Base-by-base conservation (phyloP, 202 grass and related monocot genomes). In the Sporobolus alterniflorus region DNA sequence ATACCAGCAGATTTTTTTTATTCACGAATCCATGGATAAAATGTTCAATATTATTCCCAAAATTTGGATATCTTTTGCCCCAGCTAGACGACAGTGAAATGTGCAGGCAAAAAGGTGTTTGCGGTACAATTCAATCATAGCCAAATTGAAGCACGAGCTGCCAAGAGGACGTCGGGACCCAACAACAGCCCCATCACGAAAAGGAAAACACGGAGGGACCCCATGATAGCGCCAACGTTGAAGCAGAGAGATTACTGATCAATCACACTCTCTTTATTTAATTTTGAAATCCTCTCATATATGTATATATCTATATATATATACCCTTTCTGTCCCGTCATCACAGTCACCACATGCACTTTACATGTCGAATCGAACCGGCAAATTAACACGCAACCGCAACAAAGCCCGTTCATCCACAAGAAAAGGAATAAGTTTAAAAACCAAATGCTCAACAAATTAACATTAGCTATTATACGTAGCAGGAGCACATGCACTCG, bases 111-210 rank as follows among this genome's bases (percentile, higher is more conserved):
- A 85, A 65, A 31, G 6, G 25, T 39, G 15, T 43, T 15, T 7
- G 13, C 39, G 43, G 69, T 74, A 55, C 36, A 60, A 46, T 42
- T 66, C 77, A 82, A 77, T 89, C 56, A 85, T 77, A 52, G 5
- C 29, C 71, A 65, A 71, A 72, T 71, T 77, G 77, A 81, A 75
- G 36, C 71, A 73, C 30, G 72, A 70, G 55, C n/a, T n/a, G n/a
- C n/a, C n/a, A n/a, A n/a, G n/a, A n/a, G 64, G n/a, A 66, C 29
- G 56, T 15, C 64, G 36, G 82, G 77, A 85, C 76, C 75, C 87
- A 71, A 48, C 71, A 28, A 24, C 55, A n/a, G 36, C 62, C 32
- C 40, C 67, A 60, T 56, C 54, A 59, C 30, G 18, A 41, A 82
- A 81, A 71, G 40, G n/a, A 65, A 77, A 73, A 4, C 14, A 8